These are phyloP conservation scores for Cladosporium sp. DNA, from an alignment of 2,329 filamentous ascomycete genomes.

Conservation along the genomic window DNA sequence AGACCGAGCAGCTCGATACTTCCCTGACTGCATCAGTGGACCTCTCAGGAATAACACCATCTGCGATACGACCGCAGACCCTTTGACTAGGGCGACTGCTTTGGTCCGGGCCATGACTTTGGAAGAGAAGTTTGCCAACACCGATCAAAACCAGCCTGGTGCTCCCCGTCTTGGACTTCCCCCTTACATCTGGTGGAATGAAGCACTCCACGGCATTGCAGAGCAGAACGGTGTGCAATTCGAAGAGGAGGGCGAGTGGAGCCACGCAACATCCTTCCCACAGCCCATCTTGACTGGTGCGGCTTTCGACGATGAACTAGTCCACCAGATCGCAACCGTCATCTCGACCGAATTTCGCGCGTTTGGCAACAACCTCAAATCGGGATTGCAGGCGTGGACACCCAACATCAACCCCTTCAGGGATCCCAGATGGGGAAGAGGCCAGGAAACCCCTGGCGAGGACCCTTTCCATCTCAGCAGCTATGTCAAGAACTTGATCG, in stretches of 20 bases:
- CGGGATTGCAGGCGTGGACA: slow-evolving; percentile 62
- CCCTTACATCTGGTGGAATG: slow-evolving; percentile 62
- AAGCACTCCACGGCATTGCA: slow-evolving; percentile 60
- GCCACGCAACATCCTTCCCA: slow-evolving; percentile 65
- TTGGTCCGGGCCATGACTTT: slow-evolving; percentile 54
- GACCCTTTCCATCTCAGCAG: slow-evolving; percentile 37
- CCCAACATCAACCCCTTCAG: slow-evolving; percentile 60
- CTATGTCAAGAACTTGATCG: slow-evolving; percentile 37
- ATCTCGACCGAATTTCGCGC: slow-evolving; percentile 64
- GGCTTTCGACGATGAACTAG: slow-evolving; percentile 64
- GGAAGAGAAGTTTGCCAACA: slow-evolving; percentile 57
- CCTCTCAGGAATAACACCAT: slow-evolving; percentile 53
- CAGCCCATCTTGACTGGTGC: slow-evolving; percentile 63
- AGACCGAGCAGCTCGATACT: slow-evolving; percentile 22
- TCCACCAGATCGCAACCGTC: slow-evolving; percentile 57
- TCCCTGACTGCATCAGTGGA: slow-evolving; percentile 55
- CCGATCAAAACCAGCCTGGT: slow-evolving; percentile 51
- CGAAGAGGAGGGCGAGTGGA: slow-evolving; percentile 54
- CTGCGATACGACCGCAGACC: slow-evolving; percentile 44
- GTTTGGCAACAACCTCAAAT: slow-evolving; percentile 61
- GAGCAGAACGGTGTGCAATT: slow-evolving; percentile 57
- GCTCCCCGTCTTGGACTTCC: slow-evolving; percentile 58
- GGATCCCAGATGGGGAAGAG: slow-evolving; percentile 27
- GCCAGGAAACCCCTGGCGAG: slow-evolving; percentile 36
- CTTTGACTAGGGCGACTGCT: slow-evolving; percentile 40